phyloP scores from a whole-genome alignment of 2,329 filamentous ascomycete species.

The Lasiodiplodia citricola region DNA sequence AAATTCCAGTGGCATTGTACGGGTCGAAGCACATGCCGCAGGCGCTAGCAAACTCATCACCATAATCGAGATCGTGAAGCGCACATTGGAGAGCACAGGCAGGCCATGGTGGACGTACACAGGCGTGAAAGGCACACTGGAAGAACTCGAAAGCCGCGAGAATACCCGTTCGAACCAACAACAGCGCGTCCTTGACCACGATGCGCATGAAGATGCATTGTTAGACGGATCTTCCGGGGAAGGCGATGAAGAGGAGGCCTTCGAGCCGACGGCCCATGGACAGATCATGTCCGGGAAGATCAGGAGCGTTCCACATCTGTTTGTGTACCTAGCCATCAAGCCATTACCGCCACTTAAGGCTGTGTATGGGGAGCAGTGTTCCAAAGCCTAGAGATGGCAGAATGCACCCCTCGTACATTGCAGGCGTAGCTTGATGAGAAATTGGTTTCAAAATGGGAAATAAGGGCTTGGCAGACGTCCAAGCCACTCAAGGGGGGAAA shows the following conservation, averaged over 20 bases:
- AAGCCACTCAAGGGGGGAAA: not conserved
- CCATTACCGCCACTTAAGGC: slow-evolving; percentile 62
- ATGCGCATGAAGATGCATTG: not conserved
- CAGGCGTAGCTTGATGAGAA: not conserved
- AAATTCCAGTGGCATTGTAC: not conserved
- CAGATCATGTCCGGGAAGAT: slow-evolving; percentile 57
- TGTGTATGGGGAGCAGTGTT: slow-evolving; percentile 44
- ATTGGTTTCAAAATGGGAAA: not conserved
- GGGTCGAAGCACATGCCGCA: slow-evolving; percentile 19
- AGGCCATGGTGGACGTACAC: slow-evolving; percentile 52
- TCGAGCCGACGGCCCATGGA: slow-evolving; percentile 59
- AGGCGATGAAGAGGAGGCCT: slow-evolving; percentile 53
- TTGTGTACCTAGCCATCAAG: slow-evolving; percentile 62
- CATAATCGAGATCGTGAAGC: slow-evolving; percentile 65
- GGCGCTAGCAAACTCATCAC: slow-evolving; percentile 69
- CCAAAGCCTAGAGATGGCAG: not conserved
- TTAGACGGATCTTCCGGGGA: not conserved
- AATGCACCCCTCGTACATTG: not conserved
- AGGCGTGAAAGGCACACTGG: slow-evolving; percentile 35
- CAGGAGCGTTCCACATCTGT: slow-evolving; percentile 61
- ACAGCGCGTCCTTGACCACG: not conserved
- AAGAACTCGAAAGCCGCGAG: slow-evolving; percentile 27
- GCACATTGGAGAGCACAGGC: slow-evolving; percentile 48
- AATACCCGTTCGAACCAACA: not conserved
- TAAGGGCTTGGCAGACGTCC: not conserved